Evolutionary conservation across 2,329 filamentous ascomycete genomes (phyloP).

Genomic region (Aspergillus luchuensis): DNA sequence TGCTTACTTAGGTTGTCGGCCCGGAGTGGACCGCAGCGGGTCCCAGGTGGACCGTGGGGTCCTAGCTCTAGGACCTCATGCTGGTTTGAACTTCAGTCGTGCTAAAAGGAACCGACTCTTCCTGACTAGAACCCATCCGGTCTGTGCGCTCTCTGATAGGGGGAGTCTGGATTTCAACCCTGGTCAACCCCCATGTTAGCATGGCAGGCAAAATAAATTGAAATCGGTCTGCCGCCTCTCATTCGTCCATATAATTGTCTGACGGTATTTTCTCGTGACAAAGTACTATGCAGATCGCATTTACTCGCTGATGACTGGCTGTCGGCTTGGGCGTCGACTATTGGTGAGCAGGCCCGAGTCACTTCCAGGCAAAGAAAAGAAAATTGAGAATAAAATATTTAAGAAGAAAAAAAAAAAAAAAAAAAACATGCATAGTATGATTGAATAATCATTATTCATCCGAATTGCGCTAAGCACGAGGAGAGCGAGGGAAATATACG

Average conservation of each 20-base stretch:
- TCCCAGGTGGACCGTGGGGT: constrained; percentile 26
- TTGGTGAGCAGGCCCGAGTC: constrained; percentile 7
- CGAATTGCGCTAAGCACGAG: background rate
- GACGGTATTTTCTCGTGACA: constrained; percentile 23
- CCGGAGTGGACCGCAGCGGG: constrained; percentile 31
- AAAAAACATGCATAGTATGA: background rate
- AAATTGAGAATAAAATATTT: too few relatives aligned
- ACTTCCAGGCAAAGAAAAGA: background rate
- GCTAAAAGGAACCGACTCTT: constrained; percentile 13
- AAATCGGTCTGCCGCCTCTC: constrained; percentile 17
- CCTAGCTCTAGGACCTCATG: constrained; percentile 24
- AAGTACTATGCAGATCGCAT: constrained; percentile 26
- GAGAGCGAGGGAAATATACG: background rate
- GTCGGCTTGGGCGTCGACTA: background rate
- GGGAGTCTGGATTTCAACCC: constrained; percentile 14
- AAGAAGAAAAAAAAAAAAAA: too few relatives aligned
- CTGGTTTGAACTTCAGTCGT: constrained; percentile 11
- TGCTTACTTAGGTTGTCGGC: constrained; percentile 30
- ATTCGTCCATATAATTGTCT: constrained; percentile 20
- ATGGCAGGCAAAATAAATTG: constrained; percentile 19
- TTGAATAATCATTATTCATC: background rate
- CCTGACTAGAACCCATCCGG: constrained; percentile 19
- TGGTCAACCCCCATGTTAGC: constrained; percentile 6
- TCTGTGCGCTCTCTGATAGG: constrained; percentile 22
- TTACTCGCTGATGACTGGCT: constrained; percentile 17